Evolutionary conservation across 352 stramenopile genomes (phyloP).

Genomic region (Globisporangium canariense): DNA sequence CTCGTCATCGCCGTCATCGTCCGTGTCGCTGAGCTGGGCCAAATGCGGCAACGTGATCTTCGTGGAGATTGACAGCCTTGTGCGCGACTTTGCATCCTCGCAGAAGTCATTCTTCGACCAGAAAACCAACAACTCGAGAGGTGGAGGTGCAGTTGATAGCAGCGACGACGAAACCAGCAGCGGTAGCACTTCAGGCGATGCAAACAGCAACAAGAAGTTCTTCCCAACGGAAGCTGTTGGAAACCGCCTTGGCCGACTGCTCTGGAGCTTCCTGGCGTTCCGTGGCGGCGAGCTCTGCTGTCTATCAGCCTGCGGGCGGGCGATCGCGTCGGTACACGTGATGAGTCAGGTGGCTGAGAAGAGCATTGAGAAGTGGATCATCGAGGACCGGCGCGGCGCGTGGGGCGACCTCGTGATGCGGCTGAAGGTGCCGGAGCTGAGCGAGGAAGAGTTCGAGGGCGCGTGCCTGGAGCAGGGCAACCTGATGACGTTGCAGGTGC

Average conservation of each 20-base stretch:
- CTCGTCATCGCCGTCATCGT: slow-evolving; percentile 19
- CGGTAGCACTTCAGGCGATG: background rate
- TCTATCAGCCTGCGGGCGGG: slow-evolving; percentile 61
- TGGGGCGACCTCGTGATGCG: slow-evolving; percentile 60
- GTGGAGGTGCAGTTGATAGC: background rate
- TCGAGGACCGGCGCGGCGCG: slow-evolving; percentile 62
- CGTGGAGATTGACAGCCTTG: slow-evolving; percentile 74
- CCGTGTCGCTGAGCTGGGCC: slow-evolving; percentile 53
- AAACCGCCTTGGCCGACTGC: slow-evolving; percentile 49
- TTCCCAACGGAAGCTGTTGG: slow-evolving; percentile 52
- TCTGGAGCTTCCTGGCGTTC: slow-evolving; percentile 83
- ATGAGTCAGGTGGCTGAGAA: slow-evolving; percentile 81
- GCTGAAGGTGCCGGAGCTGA: slow-evolving; percentile 76
- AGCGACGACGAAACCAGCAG: slow-evolving; percentile 23
- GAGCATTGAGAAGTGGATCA: slow-evolving; percentile 84
- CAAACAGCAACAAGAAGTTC: slow-evolving; percentile 8
- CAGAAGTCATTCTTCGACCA: slow-evolving; percentile 32
- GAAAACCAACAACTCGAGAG: slow-evolving; percentile 19
- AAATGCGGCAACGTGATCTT: slow-evolving; percentile 85
- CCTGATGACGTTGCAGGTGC: slow-evolving; percentile 71
- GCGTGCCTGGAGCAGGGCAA: slow-evolving; percentile 71
- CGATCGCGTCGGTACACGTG: slow-evolving; percentile 75
- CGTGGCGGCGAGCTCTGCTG: slow-evolving; percentile 76
- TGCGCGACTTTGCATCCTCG: slow-evolving; percentile 74
- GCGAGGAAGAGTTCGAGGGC: slow-evolving; percentile 72